A percentile compares a stretch with the other conserved stretches of the same genome.
These are phyloP conservation scores for Trichoderma gracile DNA, from an alignment of 2,329 filamentous ascomycete genomes.

Conservation along the genomic window DNA sequence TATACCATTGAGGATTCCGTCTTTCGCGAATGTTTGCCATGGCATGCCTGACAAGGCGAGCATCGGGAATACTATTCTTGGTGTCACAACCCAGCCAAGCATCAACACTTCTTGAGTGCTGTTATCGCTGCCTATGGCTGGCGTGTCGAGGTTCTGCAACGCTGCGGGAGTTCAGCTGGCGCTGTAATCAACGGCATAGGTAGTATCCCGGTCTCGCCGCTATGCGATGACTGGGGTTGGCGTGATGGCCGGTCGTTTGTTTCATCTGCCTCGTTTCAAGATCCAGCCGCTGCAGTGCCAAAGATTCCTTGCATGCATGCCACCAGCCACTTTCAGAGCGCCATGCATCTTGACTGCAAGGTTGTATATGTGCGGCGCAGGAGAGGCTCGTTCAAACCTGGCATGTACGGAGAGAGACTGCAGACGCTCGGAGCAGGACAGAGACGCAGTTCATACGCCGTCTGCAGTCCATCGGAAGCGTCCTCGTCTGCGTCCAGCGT, in stretches of 20 bases:
- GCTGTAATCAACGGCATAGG: conserved; percentile 15
- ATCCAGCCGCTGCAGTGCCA: conserved; percentile 15
- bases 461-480: too few species aligned
- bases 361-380: too few species aligned
- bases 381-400: too few species aligned
- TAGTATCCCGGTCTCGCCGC: conserved; percentile 6
- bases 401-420: too few species aligned
- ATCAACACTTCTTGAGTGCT: not conserved
- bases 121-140: not conserved
- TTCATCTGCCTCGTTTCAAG: conserved; percentile 22
- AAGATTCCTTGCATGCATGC: conserved; percentile 12
- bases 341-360: conserved; percentile 14
- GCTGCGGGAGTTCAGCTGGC: conserved; percentile 2
- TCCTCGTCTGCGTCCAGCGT: too few species aligned
- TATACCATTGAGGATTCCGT: not conserved
- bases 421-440: too few species aligned
- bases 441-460: too few species aligned
- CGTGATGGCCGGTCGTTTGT: conserved; percentile 20
- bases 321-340: conserved; percentile 17
- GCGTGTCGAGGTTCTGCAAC: not conserved
- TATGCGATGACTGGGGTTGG: conserved; percentile 7
- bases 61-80: not conserved
- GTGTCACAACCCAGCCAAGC: not conserved
- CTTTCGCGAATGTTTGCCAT: not conserved
- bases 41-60: not conserved